Conservation (phyloP, 2,329 filamentous ascomycete species). For the Verticillium tricorpus region DNA sequence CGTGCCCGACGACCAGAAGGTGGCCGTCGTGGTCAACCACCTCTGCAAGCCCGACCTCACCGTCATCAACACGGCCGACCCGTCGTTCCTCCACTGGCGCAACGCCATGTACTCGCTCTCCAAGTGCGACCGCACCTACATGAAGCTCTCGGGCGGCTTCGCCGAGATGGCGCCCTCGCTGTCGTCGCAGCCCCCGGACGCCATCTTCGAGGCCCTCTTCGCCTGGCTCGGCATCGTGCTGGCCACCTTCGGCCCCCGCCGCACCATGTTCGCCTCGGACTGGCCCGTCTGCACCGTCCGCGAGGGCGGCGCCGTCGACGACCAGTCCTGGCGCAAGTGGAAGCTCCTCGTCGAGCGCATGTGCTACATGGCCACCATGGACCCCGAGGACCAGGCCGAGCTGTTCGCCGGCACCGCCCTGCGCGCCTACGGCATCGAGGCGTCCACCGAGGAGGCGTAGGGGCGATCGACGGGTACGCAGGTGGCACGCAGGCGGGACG, state of each 20-base stretch:
- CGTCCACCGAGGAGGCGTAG: background rate
- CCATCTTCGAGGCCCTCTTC: constrained; percentile 58
- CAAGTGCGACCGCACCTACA: constrained; percentile 63
- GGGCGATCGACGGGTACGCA: background rate
- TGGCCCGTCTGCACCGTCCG: constrained; percentile 87
- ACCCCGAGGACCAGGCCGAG: constrained; percentile 55
- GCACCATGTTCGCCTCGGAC: constrained; percentile 88
- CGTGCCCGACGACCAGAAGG: constrained; percentile 53
- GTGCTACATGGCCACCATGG: constrained; percentile 58
- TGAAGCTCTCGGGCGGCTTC: constrained; percentile 89
- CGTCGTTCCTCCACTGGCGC: constrained; percentile 65
- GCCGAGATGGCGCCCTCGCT: constrained; percentile 63
- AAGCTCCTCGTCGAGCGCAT: constrained; percentile 62
- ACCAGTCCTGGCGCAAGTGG: constrained; percentile 73
- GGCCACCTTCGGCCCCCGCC: constrained; percentile 62
- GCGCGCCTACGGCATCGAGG: constrained; percentile 56
- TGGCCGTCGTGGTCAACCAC: constrained; percentile 73
- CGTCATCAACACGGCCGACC: constrained; percentile 53
- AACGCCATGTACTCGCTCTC: constrained; percentile 64
- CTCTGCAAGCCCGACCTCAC: constrained; percentile 81
- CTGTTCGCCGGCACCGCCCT: constrained; percentile 71
- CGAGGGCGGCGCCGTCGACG: constrained; percentile 38
- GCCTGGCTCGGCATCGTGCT: constrained; percentile 72
- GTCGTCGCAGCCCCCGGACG: constrained; percentile 41
- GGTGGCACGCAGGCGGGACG: background rate